Percentiles rank a stretch among this genome's conserved stretches.
These are phyloP conservation scores for Tricholoma saponaceum DNA, from an alignment of 768 basidiomycete genomes.

Conservation along the genomic window DNA sequence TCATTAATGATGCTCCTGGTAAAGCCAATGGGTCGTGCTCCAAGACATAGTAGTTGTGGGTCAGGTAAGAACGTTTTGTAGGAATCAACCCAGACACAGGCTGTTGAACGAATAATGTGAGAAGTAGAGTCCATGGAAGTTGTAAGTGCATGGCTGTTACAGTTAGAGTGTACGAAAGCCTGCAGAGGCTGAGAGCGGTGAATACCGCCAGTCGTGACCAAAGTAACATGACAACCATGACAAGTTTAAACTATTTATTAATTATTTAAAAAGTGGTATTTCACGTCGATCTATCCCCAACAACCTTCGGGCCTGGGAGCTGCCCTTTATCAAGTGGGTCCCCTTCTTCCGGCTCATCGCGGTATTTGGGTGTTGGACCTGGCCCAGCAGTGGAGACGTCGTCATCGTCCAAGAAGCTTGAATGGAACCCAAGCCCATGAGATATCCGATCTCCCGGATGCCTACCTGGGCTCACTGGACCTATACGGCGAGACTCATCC, in stretches of 20 bases:
- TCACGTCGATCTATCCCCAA: no score
- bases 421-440: constrained; percentile 58
- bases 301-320: no score
- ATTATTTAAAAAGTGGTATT: no score
- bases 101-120: constrained; percentile 26
- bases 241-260: no score
- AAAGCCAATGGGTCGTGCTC: constrained; percentile 50
- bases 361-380: constrained; percentile 30
- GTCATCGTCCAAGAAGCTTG: constrained; percentile 82
- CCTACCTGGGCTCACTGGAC: constrained; percentile 27
- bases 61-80: constrained; percentile 49
- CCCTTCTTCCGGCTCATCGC: constrained; percentile 48
- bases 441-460: constrained; percentile 30
- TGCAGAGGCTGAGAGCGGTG: no score
- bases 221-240: not conserved
- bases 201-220: no score
- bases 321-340: no score
- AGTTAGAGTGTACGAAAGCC: no score
- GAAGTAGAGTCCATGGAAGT: constrained; percentile 25
- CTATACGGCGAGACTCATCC: constrained; percentile 51
- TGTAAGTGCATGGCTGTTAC: constrained; percentile 18
- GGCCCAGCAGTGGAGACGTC: constrained; percentile 37
- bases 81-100: constrained; percentile 31
- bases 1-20: constrained; percentile 45
- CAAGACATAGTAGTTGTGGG: constrained; percentile 81